These are phyloP conservation scores for Myxozyma vanderwaltii DNA, from an alignment of 805 yeast species.

Conservation along the genomic window DNA sequence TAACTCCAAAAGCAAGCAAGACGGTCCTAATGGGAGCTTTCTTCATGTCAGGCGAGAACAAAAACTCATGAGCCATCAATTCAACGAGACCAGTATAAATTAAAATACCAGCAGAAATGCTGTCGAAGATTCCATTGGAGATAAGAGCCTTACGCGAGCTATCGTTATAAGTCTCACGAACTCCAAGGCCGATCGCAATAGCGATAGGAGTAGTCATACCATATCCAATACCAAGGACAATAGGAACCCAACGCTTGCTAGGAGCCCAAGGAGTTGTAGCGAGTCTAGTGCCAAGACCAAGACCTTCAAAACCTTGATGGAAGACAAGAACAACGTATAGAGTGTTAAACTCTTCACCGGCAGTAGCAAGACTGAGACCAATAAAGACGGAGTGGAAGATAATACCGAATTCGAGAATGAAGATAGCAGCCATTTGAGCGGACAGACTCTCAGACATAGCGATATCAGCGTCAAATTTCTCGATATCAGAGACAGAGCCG, in stretches of 20 bases:
- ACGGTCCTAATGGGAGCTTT: constrained; percentile 20
- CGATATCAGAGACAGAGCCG: constrained; percentile 8
- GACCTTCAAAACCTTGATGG: constrained; percentile 75
- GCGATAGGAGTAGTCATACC: constrained; percentile 67
- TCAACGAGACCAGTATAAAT: constrained; percentile 75
- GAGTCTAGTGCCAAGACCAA: constrained; percentile 73
- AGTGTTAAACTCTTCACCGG: constrained; percentile 74
- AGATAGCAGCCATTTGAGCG: constrained; percentile 47
- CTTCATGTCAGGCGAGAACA: constrained; percentile 48
- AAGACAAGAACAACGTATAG: constrained; percentile 58
- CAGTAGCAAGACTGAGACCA: constrained; percentile 74
- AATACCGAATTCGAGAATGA: constrained; percentile 75
- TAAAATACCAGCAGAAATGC: constrained; percentile 71
- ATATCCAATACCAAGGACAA: constrained; percentile 53
- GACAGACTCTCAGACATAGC: constrained; percentile 15
- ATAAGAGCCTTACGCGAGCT: constrained; percentile 49
- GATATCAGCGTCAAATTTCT: not conserved
- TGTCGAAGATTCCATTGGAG: constrained; percentile 65
- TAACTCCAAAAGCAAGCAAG: constrained; percentile 13
- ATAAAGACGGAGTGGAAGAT: constrained; percentile 81
- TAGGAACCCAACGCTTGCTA: constrained; percentile 53
- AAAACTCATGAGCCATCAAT: constrained; percentile 71
- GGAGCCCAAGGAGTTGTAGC: constrained; percentile 61
- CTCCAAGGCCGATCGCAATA: constrained; percentile 76
- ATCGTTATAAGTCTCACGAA: constrained; percentile 53